Percentiles rank a stretch among this genome's conserved stretches.
Evolutionary conservation across 1,139 yeast genomes (phyloP).

Genomic region (Pichia sp.): DNA sequence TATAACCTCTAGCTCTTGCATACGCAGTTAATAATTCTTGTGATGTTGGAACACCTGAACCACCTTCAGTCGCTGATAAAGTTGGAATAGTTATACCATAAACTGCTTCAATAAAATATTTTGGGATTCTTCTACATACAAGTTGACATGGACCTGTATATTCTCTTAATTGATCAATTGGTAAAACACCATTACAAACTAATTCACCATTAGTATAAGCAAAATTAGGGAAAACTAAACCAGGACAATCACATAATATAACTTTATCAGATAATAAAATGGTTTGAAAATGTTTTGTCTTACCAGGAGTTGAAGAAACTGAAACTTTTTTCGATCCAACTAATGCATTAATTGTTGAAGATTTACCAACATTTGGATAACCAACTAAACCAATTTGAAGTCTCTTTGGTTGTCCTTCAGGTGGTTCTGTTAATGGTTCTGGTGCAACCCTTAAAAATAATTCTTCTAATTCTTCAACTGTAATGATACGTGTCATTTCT

Average conservation of each 20-base stretch:
- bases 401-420: slow-evolving; percentile 47
- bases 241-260: slow-evolving; percentile 96
- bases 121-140: slow-evolving; percentile 85
- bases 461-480: slow-evolving; percentile 78
- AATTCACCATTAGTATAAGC: slow-evolving; percentile 95
- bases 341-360: slow-evolving; percentile 90
- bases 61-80: slow-evolving; percentile 76
- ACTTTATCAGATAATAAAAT: slow-evolving; percentile 79
- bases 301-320: slow-evolving; percentile 97
- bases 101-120: slow-evolving; percentile 78
- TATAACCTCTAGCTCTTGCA: slow-evolving; percentile 94
- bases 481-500: slow-evolving; percentile 61
- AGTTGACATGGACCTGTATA: slow-evolving; percentile 86
- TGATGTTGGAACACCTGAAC: slow-evolving; percentile 82
- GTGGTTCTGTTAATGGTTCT: slow-evolving; percentile 45
- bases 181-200: slow-evolving; percentile 96
- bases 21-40: slow-evolving; percentile 85
- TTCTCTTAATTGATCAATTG: slow-evolving; percentile 94
- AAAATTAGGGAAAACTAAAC: slow-evolving; percentile 96
- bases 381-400: slow-evolving; percentile 95
- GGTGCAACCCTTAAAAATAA: slow-evolving; percentile 81
- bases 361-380: slow-evolving; percentile 94
- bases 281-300: slow-evolving; percentile 98
- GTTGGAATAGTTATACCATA: slow-evolving; percentile 89
- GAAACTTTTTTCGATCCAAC: slow-evolving; percentile 96